Evolutionary conservation across 1,284 basidiomycete species (phyloP).

Genomic region (Leucoagaricus sp.): DNA sequence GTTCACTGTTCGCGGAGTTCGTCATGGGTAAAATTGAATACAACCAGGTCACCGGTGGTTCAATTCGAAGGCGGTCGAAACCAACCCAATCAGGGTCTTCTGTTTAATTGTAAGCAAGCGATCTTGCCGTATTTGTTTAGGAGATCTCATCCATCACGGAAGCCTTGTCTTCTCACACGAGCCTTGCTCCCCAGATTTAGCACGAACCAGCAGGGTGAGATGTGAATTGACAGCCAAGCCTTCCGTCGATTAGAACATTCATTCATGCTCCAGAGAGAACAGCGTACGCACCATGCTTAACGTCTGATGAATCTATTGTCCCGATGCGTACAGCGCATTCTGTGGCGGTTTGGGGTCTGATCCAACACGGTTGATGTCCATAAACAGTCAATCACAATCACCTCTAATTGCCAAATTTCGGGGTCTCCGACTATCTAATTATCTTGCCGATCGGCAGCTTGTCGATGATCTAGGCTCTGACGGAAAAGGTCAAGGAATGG

Average conservation of each 20-base stretch:
- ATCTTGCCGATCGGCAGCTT: constrained; percentile 13
- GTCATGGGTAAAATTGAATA: constrained; percentile 4
- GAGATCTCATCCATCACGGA: constrained; percentile 12
- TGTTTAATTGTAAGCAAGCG: constrained; percentile 3
- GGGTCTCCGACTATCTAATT: not conserved
- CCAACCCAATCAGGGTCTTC: constrained; percentile 11
- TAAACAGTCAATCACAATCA: constrained; percentile 1
- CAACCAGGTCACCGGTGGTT: constrained; percentile 15
- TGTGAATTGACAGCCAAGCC: constrained; percentile 10
- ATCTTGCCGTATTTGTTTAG: not conserved
- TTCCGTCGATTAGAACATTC: constrained; percentile 4
- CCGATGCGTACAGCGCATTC: not conserved
- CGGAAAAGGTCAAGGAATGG: constrained; percentile 12
- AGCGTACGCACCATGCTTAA: constrained; percentile 2
- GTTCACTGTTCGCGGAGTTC: constrained; percentile 6
- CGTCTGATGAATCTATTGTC: not conserved
- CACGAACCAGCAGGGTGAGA: constrained; percentile 4
- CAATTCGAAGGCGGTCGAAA: constrained; percentile 12
- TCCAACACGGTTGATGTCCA: not conserved
- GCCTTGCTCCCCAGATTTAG: constrained; percentile 6
- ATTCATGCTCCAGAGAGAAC: not conserved
- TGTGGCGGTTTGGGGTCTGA: not conserved
- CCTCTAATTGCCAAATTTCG: constrained; percentile 11
- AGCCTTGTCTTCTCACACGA: constrained; percentile 6
- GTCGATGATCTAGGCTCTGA: constrained; percentile 1